Base-by-base conservation (phyloP, 257 asterid genomes). In the Nyctanthes arbortristis region DNA sequence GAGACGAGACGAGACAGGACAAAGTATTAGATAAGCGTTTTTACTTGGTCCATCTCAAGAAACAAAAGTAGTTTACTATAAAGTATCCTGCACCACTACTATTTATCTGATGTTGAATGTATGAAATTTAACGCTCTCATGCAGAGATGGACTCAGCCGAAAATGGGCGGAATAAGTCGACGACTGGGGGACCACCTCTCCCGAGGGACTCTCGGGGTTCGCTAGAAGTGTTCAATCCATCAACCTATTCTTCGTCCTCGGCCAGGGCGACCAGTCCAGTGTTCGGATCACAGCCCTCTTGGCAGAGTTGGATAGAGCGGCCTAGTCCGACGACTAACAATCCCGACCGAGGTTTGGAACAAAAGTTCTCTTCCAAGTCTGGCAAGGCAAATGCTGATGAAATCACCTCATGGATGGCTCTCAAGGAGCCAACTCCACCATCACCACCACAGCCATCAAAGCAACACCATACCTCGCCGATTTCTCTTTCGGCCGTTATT, bases 371-470 rank as follows among this genome's bases (percentile, higher is more conserved):
- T 6, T 63, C 85, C 1, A 71, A 66, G 27, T 80, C 88, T 0
- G 80, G 67, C 20, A 40, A 67, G 12, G 10, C 66, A 8, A 79
- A 59, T 65, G 81, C 71, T 4, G 91, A 75, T 3, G 88, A 81
- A 28, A 72, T 68, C 66, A 83, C 92, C 9, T 83, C 96, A 34
- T 93, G 98, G 98, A 87, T 90, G 98, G 98, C 98, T 13, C 85
- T 92, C 76, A 80, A 80, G 80, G 96, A 85, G 10, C 70, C 82
- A 3, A 43, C 54, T 7, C 63, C 73, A 2, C 30, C 71, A 10
- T 29, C 71, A 0, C 7, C 65, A 2, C 52, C 78, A 18, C n/a
- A n/a, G n/a, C 31, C 49, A 22, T 9, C 29, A 27, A 16, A 22
- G 10, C 33, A 68, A 7, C 61, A 31, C 5, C 56, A 12, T 61